These are phyloP conservation scores for Pichia cactophila DNA, from an alignment of 1,139 yeast genomes.

Conservation along the genomic window DNA sequence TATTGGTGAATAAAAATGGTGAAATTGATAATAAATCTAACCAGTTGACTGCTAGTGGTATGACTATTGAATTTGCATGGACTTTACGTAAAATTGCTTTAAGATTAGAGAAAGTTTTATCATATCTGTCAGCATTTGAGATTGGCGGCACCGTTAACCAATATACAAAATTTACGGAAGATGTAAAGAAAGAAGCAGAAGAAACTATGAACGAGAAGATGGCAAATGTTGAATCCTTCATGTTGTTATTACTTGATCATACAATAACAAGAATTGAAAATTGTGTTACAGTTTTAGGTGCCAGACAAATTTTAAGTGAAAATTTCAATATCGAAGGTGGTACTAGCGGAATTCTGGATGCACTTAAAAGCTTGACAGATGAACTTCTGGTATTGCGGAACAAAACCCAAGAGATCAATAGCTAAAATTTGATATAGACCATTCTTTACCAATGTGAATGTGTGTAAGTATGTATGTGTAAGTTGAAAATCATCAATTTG, in stretches of 20 bases:
- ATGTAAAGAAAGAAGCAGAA: constrained; percentile 17
- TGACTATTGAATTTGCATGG: constrained; percentile 32
- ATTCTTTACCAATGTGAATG: too few relatives aligned
- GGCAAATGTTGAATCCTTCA: constrained; percentile 28
- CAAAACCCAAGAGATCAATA: background rate
- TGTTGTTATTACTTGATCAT: constrained; percentile 49
- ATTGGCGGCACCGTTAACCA: constrained; percentile 1
- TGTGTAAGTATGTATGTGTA: too few relatives aligned
- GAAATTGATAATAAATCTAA: constrained; percentile 21
- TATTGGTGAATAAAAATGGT: constrained; percentile 26
- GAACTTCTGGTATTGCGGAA: constrained; percentile 1
- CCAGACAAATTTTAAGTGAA: constrained; percentile 18
- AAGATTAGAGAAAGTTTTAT: constrained; percentile 40
- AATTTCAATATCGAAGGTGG: background rate
- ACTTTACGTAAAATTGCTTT: constrained; percentile 42
- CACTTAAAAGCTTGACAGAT: constrained; percentile 4
- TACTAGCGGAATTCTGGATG: constrained; percentile 6
- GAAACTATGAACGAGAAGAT: constrained; percentile 12
- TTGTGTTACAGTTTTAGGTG: constrained; percentile 30
- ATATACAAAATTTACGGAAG: constrained; percentile 12
- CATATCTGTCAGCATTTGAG: constrained; percentile 12
- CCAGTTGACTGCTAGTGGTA: constrained; percentile 24
- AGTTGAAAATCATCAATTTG: too few relatives aligned
- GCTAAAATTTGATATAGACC: too few relatives aligned
- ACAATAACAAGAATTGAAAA: constrained; percentile 59